Evolutionary conservation across 2,329 filamentous ascomycete species (phyloP).

Genomic region (Cladosporium halotolerans): DNA sequence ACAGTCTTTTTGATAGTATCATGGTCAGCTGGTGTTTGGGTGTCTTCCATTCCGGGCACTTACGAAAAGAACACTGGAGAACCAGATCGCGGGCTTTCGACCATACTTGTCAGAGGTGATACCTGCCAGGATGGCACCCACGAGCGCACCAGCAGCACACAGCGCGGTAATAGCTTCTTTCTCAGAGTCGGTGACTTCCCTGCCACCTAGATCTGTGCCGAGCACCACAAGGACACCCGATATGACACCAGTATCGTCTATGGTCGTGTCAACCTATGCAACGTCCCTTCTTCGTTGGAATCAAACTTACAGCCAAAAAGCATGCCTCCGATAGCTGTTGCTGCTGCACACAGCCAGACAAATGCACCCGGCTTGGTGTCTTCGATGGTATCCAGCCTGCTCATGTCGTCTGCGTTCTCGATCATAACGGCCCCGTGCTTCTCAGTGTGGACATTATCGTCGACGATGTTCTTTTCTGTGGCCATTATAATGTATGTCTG

Average conservation of each 20-base stretch:
- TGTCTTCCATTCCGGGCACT: too few relatives aligned
- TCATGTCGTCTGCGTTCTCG: constrained; percentile 7
- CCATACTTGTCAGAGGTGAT: constrained; percentile 32
- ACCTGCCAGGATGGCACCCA: constrained; percentile 34
- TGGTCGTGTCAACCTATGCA: too few relatives aligned
- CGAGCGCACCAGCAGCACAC: constrained; percentile 33
- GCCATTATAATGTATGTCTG: neutral
- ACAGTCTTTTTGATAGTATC: constrained; percentile 24
- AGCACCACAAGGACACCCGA: constrained; percentile 34
- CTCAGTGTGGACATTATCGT: neutral
- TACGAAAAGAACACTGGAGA: constrained; percentile 31
- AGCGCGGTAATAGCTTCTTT: constrained; percentile 36
- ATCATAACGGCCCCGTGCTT: constrained; percentile 5
- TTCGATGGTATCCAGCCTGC: constrained; percentile 15
- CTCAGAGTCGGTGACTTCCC: constrained; percentile 28
- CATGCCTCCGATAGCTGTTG: constrained; percentile 17
- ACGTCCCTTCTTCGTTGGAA: too few relatives aligned
- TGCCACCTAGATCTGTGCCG: constrained; percentile 28
- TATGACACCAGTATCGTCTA: constrained; percentile 34
- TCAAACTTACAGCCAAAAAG: constrained; percentile 13
- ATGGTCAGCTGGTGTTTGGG: too few relatives aligned
- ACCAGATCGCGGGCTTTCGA: constrained; percentile 36
- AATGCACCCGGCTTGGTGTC: constrained; percentile 16
- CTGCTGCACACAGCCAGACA: constrained; percentile 15
- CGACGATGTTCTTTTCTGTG: neutral